Conservation (phyloP, 2,329 filamentous ascomycete genomes). For the Ceratocystiopsis brevicomis region DNA sequence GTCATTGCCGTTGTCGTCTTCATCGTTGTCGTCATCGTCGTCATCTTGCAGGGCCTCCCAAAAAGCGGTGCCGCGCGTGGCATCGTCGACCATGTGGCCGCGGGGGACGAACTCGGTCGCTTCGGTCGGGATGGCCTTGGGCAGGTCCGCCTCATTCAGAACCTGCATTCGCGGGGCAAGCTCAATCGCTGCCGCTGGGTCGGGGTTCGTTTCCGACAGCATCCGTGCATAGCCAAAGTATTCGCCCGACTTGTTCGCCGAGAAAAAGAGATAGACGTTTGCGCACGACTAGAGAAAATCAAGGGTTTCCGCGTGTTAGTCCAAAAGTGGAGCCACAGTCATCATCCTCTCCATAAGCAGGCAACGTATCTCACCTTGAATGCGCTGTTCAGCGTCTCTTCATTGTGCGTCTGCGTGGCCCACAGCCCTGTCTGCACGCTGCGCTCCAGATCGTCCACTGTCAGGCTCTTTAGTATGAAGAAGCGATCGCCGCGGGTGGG, state of each 20-base stretch:
- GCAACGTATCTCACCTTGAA: constrained; percentile 39
- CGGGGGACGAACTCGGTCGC: constrained; percentile 61
- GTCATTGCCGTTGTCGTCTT: not conserved
- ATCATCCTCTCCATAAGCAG: too few species aligned
- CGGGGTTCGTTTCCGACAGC: constrained; percentile 64
- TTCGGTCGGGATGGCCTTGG: constrained; percentile 62
- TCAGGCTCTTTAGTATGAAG: constrained; percentile 86
- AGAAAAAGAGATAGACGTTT: constrained; percentile 83
- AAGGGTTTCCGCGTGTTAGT: constrained; percentile 1
- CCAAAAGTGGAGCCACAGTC: too few species aligned
- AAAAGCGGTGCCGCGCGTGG: constrained; percentile 84
- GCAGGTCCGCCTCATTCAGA: constrained; percentile 42
- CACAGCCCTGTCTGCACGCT: constrained; percentile 79
- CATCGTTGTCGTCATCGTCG: constrained; percentile 11
- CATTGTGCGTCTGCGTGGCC: constrained; percentile 91
- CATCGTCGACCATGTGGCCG: constrained; percentile 82
- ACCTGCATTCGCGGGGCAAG: constrained; percentile 47
- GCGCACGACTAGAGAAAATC: constrained; percentile 41
- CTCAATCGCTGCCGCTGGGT: constrained; percentile 49
- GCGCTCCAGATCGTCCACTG: constrained; percentile 71
- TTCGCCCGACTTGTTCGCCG: constrained; percentile 91
- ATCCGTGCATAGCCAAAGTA: constrained; percentile 93
- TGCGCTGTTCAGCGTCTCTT: constrained; percentile 62
- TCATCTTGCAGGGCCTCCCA: constrained; percentile 57
- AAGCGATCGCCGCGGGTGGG: constrained; percentile 40